Evolutionary conservation across 441 rosid species (phyloP).

Genomic region (Kokia cookei): DNA sequence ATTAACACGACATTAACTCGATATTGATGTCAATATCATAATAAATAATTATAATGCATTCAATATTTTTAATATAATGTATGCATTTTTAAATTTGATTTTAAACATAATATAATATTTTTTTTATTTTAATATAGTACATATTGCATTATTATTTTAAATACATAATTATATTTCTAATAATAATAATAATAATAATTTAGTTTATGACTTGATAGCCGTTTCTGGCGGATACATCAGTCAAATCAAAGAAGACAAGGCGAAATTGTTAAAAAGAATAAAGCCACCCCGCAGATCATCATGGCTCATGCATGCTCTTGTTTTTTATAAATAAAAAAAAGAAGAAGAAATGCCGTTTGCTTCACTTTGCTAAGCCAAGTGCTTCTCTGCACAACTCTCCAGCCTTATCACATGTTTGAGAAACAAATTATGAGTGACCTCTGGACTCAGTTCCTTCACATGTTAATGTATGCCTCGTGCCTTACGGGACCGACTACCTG

Average conservation of each 20-base stretch:
- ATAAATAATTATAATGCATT: too few species aligned
- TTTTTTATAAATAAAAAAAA: neutral
- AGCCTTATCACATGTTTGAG: neutral
- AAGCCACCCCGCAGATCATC: neutral
- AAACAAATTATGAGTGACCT: neutral
- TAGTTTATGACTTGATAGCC: neutral
- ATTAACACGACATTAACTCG: too few species aligned
- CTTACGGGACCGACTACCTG: neutral
- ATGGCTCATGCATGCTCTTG: neutral
- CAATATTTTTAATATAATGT: too few species aligned
- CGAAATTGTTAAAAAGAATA: neutral
- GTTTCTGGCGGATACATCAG: neutral
- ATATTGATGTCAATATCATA: too few species aligned
- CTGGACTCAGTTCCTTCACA: neutral
- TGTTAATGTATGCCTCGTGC: slow-evolving; percentile 1
- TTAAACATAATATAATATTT: too few species aligned
- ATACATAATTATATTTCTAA: too few species aligned
- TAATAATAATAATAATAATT: too few species aligned
- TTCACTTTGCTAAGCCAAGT: neutral
- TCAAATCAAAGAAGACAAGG: neutral
- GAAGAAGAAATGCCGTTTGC: neutral
- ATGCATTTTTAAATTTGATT: too few species aligned
- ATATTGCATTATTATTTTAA: too few species aligned
- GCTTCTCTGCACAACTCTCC: slow-evolving; percentile 3
- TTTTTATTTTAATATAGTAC: too few species aligned